A percentile compares a stretch with the other conserved stretches of the same genome.
phyloP scores from a whole-genome alignment of 176 grass and related monocot genomes.

The Metroxylon sagu region DNA sequence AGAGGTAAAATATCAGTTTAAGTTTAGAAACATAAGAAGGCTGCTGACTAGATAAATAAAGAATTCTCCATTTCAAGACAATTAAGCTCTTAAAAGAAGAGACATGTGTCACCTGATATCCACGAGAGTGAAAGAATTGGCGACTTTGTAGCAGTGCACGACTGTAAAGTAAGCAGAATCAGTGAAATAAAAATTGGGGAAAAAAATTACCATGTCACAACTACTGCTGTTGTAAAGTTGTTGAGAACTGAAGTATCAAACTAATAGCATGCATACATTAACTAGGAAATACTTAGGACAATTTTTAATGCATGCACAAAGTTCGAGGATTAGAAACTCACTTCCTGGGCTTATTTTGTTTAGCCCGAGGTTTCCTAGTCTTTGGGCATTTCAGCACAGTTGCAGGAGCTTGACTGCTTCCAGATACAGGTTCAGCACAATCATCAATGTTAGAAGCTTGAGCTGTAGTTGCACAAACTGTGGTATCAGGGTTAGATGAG shows the following conservation, averaged over 20 bases:
- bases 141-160: conserved; percentile 50
- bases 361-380: conserved; percentile 46
- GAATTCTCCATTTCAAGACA: no score
- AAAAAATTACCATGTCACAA: background rate
- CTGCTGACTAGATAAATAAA: no score
- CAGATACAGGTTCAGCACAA: conserved; percentile 29
- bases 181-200: background rate
- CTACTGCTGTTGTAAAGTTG: no score
- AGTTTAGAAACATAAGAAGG: no score
- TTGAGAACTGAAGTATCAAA: no score
- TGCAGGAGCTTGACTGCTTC: conserved; percentile 29
- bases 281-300: no score
- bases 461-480: conserved; percentile 19
- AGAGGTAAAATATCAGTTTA: no score
- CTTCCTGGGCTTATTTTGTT: conserved; percentile 61
- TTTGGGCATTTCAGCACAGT: conserved; percentile 59
- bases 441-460: conserved; percentile 35
- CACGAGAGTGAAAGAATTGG: conserved; percentile 84
- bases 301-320: no score
- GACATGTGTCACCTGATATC: conserved; percentile 48
- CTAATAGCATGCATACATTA: no score
- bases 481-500: conserved; percentile 16
- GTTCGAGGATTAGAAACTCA: conserved; percentile 21
- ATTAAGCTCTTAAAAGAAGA: background rate
- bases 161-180: conserved; percentile 31